Conservation (phyloP, 495 filamentous ascomycete genomes). For the Hamigera avellanea region DNA sequence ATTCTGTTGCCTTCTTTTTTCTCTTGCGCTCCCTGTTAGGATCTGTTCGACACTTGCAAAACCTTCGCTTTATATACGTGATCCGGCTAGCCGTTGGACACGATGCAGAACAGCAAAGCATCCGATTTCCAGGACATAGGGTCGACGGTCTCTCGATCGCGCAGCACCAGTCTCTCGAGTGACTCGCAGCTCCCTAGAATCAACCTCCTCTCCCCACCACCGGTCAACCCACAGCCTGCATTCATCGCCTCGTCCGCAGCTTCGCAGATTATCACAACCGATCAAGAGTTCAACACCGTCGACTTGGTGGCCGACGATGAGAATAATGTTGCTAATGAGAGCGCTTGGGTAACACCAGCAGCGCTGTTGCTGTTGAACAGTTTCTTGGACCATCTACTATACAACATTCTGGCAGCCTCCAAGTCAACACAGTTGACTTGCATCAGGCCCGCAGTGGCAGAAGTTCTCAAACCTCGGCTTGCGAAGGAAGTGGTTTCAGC, state of each 20-base stretch:
- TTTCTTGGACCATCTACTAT: conserved; percentile 89
- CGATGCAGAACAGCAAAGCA: not conserved
- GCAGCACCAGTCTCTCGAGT: conserved; percentile 34
- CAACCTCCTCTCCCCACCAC: conserved; percentile 48
- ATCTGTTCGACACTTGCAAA: too few relatives aligned
- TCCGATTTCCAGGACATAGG: conserved; percentile 9
- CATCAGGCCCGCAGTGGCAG: conserved; percentile 72
- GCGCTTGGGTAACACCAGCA: conserved; percentile 59
- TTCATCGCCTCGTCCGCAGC: conserved; percentile 88
- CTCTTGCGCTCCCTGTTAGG: too few relatives aligned
- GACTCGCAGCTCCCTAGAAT: conserved; percentile 29
- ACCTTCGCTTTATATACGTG: not conserved
- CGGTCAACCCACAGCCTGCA: conserved; percentile 66
- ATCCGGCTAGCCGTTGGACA: not conserved
- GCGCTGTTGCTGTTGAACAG: conserved; percentile 77
- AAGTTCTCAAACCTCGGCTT: conserved; percentile 79
- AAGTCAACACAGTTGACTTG: conserved; percentile 69
- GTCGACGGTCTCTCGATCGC: conserved; percentile 22
- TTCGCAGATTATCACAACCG: conserved; percentile 81
- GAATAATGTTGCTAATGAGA: conserved; percentile 40
- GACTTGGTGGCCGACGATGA: conserved; percentile 54
- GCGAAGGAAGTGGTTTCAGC: conserved; percentile 77
- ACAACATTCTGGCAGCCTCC: conserved; percentile 69
- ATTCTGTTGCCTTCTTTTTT: too few relatives aligned
- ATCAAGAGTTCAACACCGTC: conserved; percentile 64